Percentiles rank a stretch among this genome's conserved stretches.
Evolutionary conservation across 2,329 filamentous ascomycete genomes (phyloP).

Genomic region (Lecanicillium sp.): DNA sequence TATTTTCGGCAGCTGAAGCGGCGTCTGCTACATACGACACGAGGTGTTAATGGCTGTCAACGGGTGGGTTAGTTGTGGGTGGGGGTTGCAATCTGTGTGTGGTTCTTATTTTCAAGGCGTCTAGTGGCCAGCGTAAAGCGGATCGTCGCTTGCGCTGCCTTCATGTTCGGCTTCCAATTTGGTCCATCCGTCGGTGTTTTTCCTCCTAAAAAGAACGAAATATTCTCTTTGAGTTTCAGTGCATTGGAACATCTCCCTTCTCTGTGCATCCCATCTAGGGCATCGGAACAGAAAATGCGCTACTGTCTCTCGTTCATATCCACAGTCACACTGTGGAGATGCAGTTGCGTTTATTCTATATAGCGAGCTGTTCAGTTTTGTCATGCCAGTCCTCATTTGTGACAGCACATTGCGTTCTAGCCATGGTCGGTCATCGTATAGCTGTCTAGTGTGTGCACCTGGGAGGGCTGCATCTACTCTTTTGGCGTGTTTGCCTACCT

Average conservation of each 20-base stretch:
- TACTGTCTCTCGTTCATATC: conserved; percentile 7
- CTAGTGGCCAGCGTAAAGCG: no score
- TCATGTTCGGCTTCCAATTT: no score
- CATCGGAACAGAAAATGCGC: conserved; percentile 7
- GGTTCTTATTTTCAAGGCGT: no score
- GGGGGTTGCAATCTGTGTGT: no score
- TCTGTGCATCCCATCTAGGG: conserved; percentile 3
- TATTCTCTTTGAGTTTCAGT: conserved; percentile 4
- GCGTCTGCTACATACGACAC: no score
- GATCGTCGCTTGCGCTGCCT: no score
- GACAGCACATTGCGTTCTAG: conserved; percentile 1
- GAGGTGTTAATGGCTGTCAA: no score
- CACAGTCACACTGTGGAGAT: conserved; percentile 6
- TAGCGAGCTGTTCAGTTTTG: conserved; percentile 5
- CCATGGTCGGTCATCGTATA: conserved; percentile 5
- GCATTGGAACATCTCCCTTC: not conserved
- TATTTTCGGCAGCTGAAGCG: no score
- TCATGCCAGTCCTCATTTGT: conserved; percentile 6
- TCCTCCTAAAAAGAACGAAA: conserved; percentile 5
- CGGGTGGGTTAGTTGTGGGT: no score
- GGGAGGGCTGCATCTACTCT: conserved; percentile 6
- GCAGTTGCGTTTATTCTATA: conserved; percentile 5
- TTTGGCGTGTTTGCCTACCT: conserved; percentile 4
- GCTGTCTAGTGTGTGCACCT: conserved; percentile 3
- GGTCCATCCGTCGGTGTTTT: not conserved